phyloP scores from a whole-genome alignment of 2,329 filamentous ascomycete species.

The Ophiostoma sp. region DNA sequence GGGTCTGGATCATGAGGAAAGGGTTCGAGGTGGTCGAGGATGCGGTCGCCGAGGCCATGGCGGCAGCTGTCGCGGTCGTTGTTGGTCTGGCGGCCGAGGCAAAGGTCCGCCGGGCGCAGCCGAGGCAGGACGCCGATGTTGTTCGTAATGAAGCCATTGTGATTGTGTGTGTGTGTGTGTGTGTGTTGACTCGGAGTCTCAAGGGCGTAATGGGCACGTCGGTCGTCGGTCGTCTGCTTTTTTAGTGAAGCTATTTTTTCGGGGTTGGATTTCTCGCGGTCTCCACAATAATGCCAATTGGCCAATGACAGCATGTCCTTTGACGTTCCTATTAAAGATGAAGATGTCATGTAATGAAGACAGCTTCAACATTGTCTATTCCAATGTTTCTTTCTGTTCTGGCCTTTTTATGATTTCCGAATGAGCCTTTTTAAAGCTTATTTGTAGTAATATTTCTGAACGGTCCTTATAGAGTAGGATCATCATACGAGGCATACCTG shows the following conservation, averaged over 20 bases:
- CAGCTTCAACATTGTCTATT: neutral
- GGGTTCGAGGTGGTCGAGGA: conserved; percentile 25
- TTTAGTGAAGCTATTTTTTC: conserved; percentile 13
- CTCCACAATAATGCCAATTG: neutral
- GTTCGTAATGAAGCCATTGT: conserved; percentile 20
- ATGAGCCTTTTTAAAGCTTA: too few relatives aligned
- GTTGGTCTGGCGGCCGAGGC: neutral
- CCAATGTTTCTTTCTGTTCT: neutral
- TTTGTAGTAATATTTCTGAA: too few relatives aligned
- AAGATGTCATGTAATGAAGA: neutral
- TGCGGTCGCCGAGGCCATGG: conserved; percentile 29
- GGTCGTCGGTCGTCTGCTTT: conserved; percentile 10
- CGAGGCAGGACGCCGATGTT: conserved; percentile 25
- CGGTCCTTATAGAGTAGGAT: too few relatives aligned
- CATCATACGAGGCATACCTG: too few relatives aligned
- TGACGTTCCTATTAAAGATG: neutral
- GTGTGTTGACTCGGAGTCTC: neutral
- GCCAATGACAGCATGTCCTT: conserved; percentile 17
- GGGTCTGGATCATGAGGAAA: conserved; percentile 25
- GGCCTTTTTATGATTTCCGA: too few relatives aligned
- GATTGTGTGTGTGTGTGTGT: neutral
- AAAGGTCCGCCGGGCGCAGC: conserved; percentile 19
- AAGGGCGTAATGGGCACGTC: neutral
- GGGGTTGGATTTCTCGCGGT: conserved; percentile 3
- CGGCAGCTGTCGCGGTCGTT: conserved; percentile 8